Evolutionary conservation across 495 filamentous ascomycete species (phyloP).

Genomic region (Penicillium daleae): DNA sequence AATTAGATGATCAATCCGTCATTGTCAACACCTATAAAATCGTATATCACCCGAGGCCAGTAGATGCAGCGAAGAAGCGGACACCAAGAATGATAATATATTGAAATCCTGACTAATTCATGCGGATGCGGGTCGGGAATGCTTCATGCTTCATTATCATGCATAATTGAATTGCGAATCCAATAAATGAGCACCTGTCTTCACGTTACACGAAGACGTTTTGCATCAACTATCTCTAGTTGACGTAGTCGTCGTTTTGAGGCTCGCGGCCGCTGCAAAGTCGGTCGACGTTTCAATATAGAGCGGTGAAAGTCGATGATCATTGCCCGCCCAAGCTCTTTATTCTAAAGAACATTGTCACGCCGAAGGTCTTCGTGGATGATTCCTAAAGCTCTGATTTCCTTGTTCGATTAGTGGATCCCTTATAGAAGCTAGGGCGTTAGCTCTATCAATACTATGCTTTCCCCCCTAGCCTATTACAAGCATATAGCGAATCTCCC

Average conservation of each 20-base stretch:
- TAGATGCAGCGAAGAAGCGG: conserved; percentile 8
- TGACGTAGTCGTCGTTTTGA: conserved; percentile 21
- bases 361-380: conserved; percentile 28
- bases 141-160: conserved; percentile 14
- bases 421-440: conserved; percentile 13
- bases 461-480: conserved; percentile 51
- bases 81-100: conserved; percentile 8
- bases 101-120: conserved; percentile 11
- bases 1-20: conserved; percentile 8
- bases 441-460: conserved; percentile 18
- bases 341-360: conserved; percentile 38
- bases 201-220: conserved; percentile 17
- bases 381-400: conserved; percentile 26
- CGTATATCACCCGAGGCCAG: conserved; percentile 10
- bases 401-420: conserved; percentile 23
- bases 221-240: conserved; percentile 13
- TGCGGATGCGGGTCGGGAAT: conserved; percentile 5
- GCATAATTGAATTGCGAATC: conserved; percentile 12
- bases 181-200: conserved; percentile 2
- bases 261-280: conserved; percentile 6
- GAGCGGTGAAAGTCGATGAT: conserved; percentile 42
- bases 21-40: conserved; percentile 12
- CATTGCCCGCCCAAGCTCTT: conserved; percentile 32
- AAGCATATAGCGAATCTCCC: conserved; percentile 51
- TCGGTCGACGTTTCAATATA: conserved; percentile 18